A percentile compares a stretch with the other conserved stretches of the same genome.
These are phyloP conservation scores for Claviceps arundinis DNA, from an alignment of 2,329 filamentous ascomycete species.

Conservation along the genomic window DNA sequence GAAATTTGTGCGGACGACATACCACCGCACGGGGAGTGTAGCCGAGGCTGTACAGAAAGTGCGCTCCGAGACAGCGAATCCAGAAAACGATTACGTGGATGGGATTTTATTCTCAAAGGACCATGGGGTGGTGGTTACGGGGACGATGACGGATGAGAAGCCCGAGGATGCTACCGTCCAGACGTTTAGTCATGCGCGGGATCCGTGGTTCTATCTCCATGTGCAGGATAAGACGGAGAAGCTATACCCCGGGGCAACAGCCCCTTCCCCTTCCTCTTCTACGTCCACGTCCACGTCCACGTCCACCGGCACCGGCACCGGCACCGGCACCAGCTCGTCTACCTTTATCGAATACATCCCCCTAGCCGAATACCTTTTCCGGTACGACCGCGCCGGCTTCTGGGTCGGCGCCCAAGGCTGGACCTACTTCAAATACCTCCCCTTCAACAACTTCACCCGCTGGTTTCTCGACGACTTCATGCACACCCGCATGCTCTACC, in stretches of 20 bases:
- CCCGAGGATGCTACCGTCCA: constrained; percentile 28
- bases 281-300: constrained; percentile 2
- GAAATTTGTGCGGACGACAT: constrained; percentile 48
- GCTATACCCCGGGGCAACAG: background rate
- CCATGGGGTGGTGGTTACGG: constrained; percentile 54
- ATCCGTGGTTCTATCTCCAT: constrained; percentile 70
- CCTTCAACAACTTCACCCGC: constrained; percentile 52
- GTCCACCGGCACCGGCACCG: too few relatives aligned
- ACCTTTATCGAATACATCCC: constrained; percentile 43
- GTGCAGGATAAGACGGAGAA: constrained; percentile 33
- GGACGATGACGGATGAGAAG: constrained; percentile 43
- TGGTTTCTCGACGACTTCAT: constrained; percentile 61
- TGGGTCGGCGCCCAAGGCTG: constrained; percentile 58
- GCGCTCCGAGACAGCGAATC: constrained; percentile 28
- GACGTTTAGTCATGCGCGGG: constrained; percentile 44
- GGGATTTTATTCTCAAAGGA: constrained; percentile 52
- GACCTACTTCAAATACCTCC: constrained; percentile 50
- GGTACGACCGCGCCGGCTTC: constrained; percentile 64
- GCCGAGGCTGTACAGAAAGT: constrained; percentile 35
- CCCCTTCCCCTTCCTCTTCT: constrained; percentile 2
- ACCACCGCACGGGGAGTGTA: constrained; percentile 38
- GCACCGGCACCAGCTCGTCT: too few relatives aligned
- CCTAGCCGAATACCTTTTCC: constrained; percentile 60
- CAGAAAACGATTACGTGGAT: constrained; percentile 55
- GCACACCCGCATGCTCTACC: constrained; percentile 63